Evolutionary conservation across 2,329 filamentous ascomycete genomes (phyloP).

Genomic region (Epichloe typhina): DNA sequence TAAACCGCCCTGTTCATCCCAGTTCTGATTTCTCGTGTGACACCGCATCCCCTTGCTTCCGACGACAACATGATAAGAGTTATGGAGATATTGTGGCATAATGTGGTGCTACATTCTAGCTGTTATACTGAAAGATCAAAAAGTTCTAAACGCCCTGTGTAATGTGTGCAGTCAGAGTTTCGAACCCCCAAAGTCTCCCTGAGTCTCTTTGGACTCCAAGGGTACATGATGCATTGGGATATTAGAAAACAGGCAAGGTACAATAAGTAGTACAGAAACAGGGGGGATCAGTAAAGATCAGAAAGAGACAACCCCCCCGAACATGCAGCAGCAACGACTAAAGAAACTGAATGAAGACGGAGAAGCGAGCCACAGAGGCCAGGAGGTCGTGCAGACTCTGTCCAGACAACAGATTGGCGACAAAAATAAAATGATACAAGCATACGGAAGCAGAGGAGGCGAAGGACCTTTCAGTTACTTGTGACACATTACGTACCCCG

Average conservation of each 20-base stretch:
- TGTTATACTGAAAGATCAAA: neutral
- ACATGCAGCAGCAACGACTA: neutral
- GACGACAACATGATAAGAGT: neutral
- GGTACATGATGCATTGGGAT: neutral
- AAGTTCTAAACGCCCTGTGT: neutral
- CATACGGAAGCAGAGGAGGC: neutral
- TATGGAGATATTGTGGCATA: neutral
- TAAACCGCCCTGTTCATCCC: neutral
- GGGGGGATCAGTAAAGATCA: neutral
- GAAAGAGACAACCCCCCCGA: neutral
- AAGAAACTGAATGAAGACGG: neutral
- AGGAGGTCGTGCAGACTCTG: neutral
- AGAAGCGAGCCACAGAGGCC: neutral
- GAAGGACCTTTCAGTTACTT: neutral
- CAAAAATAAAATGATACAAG: neutral
- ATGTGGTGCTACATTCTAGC: neutral
- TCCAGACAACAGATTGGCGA: neutral
- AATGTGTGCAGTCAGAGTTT: neutral
- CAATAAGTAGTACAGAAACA: neutral
- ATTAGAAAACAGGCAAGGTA: neutral
- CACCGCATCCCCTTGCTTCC: neutral
- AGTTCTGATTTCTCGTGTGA: neutral
- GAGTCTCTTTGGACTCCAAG: neutral
- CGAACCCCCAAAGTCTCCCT: neutral
- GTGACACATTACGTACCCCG: neutral